These are phyloP conservation scores for Cytospora chrysosperma DNA, from an alignment of 2,329 filamentous ascomycete species.

Conservation along the genomic window DNA sequence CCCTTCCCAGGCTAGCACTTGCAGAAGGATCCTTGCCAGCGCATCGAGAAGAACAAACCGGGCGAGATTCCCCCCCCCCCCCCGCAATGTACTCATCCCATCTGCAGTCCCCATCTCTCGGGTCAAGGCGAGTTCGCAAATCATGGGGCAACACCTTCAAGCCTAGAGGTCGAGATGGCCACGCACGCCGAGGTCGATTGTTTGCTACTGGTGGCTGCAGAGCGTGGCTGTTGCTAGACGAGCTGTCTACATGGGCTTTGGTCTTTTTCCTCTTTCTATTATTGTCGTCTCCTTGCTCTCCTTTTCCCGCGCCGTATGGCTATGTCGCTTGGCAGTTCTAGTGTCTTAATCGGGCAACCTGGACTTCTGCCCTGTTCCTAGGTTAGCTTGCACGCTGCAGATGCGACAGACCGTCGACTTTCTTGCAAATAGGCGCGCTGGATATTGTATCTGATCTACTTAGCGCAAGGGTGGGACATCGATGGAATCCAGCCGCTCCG, in stretches of 20 bases:
- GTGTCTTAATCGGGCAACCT: neutral
- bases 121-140: neutral
- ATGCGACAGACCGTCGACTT: neutral
- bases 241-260: neutral
- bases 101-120: neutral
- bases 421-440: neutral
- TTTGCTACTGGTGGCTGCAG: constrained; percentile 1
- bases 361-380: neutral
- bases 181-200: neutral
- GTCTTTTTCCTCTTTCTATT: neutral
- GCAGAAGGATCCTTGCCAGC: neutral
- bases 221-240: neutral
- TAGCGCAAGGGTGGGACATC: neutral
- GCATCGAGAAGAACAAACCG: neutral
- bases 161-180: neutral
- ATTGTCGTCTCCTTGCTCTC: neutral
- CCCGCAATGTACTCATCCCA: neutral
- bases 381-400: neutral
- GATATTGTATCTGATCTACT: neutral
- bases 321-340: neutral
- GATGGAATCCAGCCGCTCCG: constrained; percentile 12
- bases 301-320: neutral
- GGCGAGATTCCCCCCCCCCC: too few species aligned
- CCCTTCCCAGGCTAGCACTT: neutral
- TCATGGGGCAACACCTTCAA: neutral